Evolutionary conservation across 2,329 filamentous ascomycete species (phyloP).

Genomic region (Plectosphaerella plurivora): DNA sequence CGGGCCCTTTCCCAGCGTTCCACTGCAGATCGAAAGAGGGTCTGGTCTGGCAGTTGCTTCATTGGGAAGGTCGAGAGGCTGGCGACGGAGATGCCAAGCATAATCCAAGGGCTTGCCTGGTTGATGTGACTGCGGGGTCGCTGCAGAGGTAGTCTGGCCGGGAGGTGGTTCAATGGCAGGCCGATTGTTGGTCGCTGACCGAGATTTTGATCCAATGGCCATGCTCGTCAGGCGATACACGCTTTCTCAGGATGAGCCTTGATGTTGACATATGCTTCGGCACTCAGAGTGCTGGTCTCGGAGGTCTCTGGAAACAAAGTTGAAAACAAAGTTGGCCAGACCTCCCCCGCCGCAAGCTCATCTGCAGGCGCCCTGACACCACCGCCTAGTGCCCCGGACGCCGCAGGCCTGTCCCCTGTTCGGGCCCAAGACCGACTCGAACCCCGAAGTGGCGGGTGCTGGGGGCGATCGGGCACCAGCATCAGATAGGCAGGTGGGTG

Average conservation of each 20-base stretch:
- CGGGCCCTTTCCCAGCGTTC: neutral
- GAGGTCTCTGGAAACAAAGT: neutral
- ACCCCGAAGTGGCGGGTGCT: neutral
- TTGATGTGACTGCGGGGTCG: neutral
- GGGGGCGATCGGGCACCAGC: neutral
- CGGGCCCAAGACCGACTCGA: neutral
- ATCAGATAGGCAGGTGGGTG: neutral
- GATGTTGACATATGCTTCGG: neutral
- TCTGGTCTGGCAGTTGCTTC: slow-evolving; percentile 3
- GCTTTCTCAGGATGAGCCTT: neutral
- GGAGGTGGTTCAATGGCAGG: too few species aligned
- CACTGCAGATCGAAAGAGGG: slow-evolving; percentile 1
- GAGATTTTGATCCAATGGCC: neutral
- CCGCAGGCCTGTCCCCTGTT: neutral
- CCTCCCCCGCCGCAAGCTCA: neutral
- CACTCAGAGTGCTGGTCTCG: neutral
- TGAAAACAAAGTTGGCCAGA: too few species aligned
- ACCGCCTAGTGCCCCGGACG: neutral
- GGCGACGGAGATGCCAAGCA: neutral
- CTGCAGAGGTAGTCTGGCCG: neutral
- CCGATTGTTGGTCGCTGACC: neutral
- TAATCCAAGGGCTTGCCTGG: neutral
- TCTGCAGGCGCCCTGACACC: neutral
- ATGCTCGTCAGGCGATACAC: neutral
- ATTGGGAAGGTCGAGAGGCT: slow-evolving; percentile 2